Evolutionary conservation across 257 asterid species (phyloP), one percentile per base, ranked within the genome.

Genomic region (Salvia splendens): DNA sequence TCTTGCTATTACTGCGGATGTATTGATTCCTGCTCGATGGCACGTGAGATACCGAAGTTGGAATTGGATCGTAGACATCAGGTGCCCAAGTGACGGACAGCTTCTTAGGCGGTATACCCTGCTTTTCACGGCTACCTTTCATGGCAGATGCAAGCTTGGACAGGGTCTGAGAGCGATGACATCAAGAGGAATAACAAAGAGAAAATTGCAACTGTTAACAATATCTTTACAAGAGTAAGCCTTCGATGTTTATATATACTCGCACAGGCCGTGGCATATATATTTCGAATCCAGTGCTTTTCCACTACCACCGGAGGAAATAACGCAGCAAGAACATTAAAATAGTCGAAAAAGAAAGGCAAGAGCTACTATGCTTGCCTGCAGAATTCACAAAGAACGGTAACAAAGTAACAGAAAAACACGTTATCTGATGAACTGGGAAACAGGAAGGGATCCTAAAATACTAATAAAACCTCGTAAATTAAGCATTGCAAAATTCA

Each of bases 1-100:
- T 85, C 79, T 68, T 87, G 81, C 81, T 40, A 41, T 75, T 72
- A n/a, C 72, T 77, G 57, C 78, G 84, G 30, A 8, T 9, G 62
- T 76, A 74, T 24, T 71, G 88, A 52, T 73, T 79, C 77, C 73
- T 85, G 67, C 61, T 71, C 61, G 72, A 75, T 16, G 88, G 91
- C 4, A 82, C 85, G 43, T 89, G 95, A 1, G 95, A 87, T 33
- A 73, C 88, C 40, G 88, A 55, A 62, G 87, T 75, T 64, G 87
- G 85, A 49, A 58, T 58, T 35, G 90, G 90, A 51, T 85, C 90
- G 12, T 80, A 82, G 8, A 82, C 87, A 55, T 85, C 87, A 4
- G 87, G 84, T 12, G 84, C 83, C 90, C 90, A 85, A 3, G 76
- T 78, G 57, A 85, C 86, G 0, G 82, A 64, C 10, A 78, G 79